Evolutionary conservation across 768 basidiomycete species (phyloP).

Genomic region (Boletus bicolor): DNA sequence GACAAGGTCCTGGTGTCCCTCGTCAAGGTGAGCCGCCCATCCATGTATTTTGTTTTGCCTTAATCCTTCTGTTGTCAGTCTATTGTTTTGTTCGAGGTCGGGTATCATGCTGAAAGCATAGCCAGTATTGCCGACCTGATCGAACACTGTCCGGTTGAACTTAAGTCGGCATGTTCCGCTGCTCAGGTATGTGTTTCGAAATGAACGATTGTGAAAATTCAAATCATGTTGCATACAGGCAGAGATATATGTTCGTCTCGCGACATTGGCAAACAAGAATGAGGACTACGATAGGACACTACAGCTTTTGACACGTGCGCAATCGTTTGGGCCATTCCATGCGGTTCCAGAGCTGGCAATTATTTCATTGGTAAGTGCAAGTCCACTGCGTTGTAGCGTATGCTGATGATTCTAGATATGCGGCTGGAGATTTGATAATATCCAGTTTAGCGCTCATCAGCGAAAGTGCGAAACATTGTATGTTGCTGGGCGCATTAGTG

Average conservation of each 20-base stretch:
- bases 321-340: conserved; percentile 1
- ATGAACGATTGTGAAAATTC: not conserved
- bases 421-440: conserved; percentile 6
- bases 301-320: not conserved
- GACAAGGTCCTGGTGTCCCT: not conserved
- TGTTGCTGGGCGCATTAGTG: not conserved
- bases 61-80: not conserved
- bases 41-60: not conserved
- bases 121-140: not conserved
- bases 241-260: not conserved
- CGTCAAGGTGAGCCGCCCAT: not conserved
- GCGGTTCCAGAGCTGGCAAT: not conserved
- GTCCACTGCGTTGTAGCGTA: not conserved
- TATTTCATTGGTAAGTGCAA: not conserved
- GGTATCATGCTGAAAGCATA: conserved; percentile 8
- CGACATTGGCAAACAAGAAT: not conserved
- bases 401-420: not conserved
- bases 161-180: not conserved
- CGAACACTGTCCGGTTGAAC: not conserved
- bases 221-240: not conserved
- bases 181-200: not conserved
- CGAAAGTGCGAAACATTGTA: not conserved
- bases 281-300: not conserved
- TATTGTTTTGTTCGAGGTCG: not conserved
- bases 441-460: not conserved